A percentile compares a stretch with the other conserved stretches of the same genome.
These are phyloP conservation scores for Hemisphaericaspora subhashii DNA, from an alignment of 1,139 yeast genomes.

Conservation along the genomic window DNA sequence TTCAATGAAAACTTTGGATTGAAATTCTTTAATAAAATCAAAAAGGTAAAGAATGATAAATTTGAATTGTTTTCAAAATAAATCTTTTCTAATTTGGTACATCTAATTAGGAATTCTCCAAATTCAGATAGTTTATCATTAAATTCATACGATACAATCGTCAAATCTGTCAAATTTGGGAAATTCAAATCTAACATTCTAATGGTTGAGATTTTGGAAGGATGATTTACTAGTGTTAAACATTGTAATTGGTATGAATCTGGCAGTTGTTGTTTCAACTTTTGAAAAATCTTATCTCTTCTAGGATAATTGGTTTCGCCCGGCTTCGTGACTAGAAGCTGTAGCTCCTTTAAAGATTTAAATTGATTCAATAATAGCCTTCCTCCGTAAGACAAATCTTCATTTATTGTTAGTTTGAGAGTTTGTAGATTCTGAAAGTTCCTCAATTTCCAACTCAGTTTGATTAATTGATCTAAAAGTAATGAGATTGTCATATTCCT, in stretches of 20 bases:
- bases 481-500: conserved; percentile 26
- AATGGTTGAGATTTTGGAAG: conserved; percentile 9
- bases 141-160: conserved; percentile 35
- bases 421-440: conserved; percentile 22
- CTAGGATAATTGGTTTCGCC: conserved; percentile 20
- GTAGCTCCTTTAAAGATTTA: conserved; percentile 26
- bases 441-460: conserved; percentile 26
- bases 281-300: conserved; percentile 19
- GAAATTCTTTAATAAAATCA: conserved; percentile 32
- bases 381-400: not conserved
- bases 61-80: conserved; percentile 37
- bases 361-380: conserved; percentile 26
- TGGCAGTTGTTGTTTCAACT: conserved; percentile 9
- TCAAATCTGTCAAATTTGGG: conserved; percentile 26
- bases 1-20: conserved; percentile 27
- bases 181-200: conserved; percentile 14
- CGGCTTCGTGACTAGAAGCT: conserved; percentile 19
- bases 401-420: conserved; percentile 28
- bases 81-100: conserved; percentile 21
- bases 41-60: conserved; percentile 28
- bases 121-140: conserved; percentile 26
- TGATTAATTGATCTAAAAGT: conserved; percentile 25
- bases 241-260: conserved; percentile 16
- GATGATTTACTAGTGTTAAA: conserved; percentile 30
- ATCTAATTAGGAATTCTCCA: conserved; percentile 28